Base-by-base conservation (phyloP, 2,329 filamentous ascomycete species). In the Hypoxylon sp. region DNA sequence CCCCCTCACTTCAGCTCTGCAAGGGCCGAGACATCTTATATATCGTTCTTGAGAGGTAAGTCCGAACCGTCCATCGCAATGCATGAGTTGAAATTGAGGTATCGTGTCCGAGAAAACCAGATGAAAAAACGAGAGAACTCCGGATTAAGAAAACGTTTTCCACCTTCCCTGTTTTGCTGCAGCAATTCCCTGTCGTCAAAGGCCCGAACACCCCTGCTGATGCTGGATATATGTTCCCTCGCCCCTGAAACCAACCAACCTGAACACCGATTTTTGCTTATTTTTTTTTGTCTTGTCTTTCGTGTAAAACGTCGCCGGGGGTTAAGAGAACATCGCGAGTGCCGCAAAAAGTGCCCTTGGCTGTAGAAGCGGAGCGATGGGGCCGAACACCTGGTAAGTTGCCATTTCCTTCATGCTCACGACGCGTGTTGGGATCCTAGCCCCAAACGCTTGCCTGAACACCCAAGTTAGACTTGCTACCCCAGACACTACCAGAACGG, bases 361-460 rank as follows among this genome's bases (percentile, higher is more conserved):
- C 24, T 11, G 3, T 8, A 41, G 7, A 13, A 40, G 18, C 2
- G 13, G 20, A n/a, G n/a, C n/a, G n/a, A n/a, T n/a, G n/a, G n/a
- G n/a, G n/a, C n/a, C 38, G 5, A 23, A 8, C 15, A 20, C 9
- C 9, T 41, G 20, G 38, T 7, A 4, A 18, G 37, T 48, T 29
- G 10, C 15, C 23, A 21, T 50, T 38, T 31, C 51, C 15, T 35
- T 57, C 46, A 47, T 42, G 43, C 45, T 41, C 49, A 53, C 40
- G 41, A 48, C 42, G 29, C 43, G 40, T 37, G 45, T 52, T 41
- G 18, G 60, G 41, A 47, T 61, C 50, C 69, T 88, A 97, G 68
- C 93, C 93, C 93, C 93, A 98, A 67, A 97, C 94, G 64, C 92
- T 96, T 64, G 93, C 92, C 74, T 96, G 92, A 60, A 93, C 90